Conservation (phyloP, 1,284 basidiomycete genomes). For the Volvariella surrecta region DNA sequence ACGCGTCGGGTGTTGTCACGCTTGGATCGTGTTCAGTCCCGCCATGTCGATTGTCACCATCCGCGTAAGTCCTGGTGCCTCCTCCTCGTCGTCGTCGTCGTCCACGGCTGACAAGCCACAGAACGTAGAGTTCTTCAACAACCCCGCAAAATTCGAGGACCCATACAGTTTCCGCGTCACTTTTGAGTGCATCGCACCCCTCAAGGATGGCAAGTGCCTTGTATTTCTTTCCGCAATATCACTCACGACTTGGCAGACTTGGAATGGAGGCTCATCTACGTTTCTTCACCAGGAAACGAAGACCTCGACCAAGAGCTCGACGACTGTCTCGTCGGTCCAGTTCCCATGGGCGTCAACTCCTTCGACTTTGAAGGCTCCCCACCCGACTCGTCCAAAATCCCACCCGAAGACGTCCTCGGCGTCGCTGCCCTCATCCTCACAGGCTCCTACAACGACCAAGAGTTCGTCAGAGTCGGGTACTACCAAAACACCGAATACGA, state of each 20-base stretch:
- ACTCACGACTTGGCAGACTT: constrained; percentile 54
- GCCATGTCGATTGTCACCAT: constrained; percentile 66
- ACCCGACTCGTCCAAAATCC: constrained; percentile 69
- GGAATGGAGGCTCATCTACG: constrained; percentile 97
- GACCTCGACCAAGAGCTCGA: constrained; percentile 95
- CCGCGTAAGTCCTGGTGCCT: constrained; percentile 27
- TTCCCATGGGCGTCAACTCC: constrained; percentile 90
- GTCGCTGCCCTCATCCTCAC: constrained; percentile 90
- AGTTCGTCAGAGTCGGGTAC: constrained; percentile 98
- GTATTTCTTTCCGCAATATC: not conserved
- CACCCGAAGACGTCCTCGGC: constrained; percentile 77
- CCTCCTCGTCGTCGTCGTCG: not conserved
- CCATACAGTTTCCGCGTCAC: constrained; percentile 93
- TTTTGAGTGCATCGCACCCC: constrained; percentile 92
- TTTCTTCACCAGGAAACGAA: constrained; percentile 88
- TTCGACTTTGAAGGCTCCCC: constrained; percentile 90
- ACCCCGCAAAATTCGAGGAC: constrained; percentile 87
- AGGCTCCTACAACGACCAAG: constrained; percentile 87
- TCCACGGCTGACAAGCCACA: constrained; percentile 18
- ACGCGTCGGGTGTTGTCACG: constrained; percentile 8
- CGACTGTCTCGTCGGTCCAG: constrained; percentile 92
- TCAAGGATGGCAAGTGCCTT: constrained; percentile 70
- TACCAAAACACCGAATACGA: constrained; percentile 99
- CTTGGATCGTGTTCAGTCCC: constrained; percentile 3
- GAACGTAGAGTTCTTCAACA: constrained; percentile 88